Conservation (phyloP, 2,329 filamentous ascomycete genomes). For the Phaeosphaeria sp. region DNA sequence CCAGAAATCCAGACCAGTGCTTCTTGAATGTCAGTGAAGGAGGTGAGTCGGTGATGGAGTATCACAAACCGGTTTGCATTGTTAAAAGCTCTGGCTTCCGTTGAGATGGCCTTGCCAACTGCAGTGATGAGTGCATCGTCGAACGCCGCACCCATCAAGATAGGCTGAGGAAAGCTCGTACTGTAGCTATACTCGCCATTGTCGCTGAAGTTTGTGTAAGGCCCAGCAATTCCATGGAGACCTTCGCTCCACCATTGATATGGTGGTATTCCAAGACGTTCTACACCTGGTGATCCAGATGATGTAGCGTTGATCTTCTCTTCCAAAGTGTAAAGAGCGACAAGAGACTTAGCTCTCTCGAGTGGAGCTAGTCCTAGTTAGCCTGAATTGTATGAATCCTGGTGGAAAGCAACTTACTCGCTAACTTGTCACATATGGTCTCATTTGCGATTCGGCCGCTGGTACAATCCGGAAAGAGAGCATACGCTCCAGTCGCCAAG, state of each 20-base stretch:
- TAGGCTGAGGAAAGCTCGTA: slow-evolving; percentile 71
- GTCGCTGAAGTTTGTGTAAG: slow-evolving; percentile 63
- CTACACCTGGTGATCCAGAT: slow-evolving; percentile 49
- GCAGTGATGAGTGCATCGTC: slow-evolving; percentile 67
- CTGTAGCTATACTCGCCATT: slow-evolving; percentile 65
- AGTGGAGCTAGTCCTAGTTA: slow-evolving; percentile 22
- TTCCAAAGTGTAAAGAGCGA: slow-evolving; percentile 34
- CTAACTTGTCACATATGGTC: slow-evolving; percentile 58
- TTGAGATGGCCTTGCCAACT: slow-evolving; percentile 64
- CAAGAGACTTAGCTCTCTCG: slow-evolving; percentile 31
- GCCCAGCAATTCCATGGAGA: slow-evolving; percentile 54
- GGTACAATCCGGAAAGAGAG: slow-evolving; percentile 58
- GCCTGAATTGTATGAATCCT: neutral
- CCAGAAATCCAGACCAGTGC: slow-evolving; percentile 63
- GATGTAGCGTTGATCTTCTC: slow-evolving; percentile 62
- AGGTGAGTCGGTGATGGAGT: neutral
- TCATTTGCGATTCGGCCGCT: slow-evolving; percentile 59
- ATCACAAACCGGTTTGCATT: slow-evolving; percentile 56
- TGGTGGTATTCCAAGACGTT: slow-evolving; percentile 63
- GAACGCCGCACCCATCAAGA: slow-evolving; percentile 67
- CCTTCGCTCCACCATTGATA: slow-evolving; percentile 52
- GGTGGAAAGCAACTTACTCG: slow-evolving; percentile 20
- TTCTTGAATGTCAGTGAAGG: slow-evolving; percentile 8
- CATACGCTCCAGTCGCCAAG: slow-evolving; percentile 21
- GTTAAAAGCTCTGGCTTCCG: slow-evolving; percentile 70